phyloP scores from a whole-genome alignment of 2,329 filamentous ascomycete species.

The Colletotrichum falcatum region DNA sequence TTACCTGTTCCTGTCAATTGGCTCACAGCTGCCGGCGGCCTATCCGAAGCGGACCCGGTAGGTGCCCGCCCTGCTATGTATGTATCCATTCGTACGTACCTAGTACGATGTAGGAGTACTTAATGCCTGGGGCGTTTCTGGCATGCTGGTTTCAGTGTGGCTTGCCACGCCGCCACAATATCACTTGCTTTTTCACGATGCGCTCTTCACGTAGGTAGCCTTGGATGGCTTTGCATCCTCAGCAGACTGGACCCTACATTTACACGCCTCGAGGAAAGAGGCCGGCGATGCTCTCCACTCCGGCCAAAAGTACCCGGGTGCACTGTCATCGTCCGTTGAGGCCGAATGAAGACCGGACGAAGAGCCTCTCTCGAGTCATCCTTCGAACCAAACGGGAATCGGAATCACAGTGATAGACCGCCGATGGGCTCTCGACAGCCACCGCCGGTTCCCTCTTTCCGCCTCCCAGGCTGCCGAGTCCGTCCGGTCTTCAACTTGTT shows the following conservation, averaged over 20 bases:
- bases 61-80: neutral
- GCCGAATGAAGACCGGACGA: constrained; percentile 10
- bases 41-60: constrained; percentile 4
- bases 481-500: constrained; percentile 4
- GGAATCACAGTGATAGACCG: neutral
- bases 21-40: constrained; percentile 13
- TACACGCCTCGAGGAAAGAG: neutral
- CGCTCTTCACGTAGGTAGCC: neutral
- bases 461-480: constrained; percentile 21
- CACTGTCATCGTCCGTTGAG: constrained; percentile 12
- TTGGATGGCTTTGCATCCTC: neutral
- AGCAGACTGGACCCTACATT: too few species aligned
- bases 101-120: too few species aligned
- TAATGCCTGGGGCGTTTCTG: neutral
- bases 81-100: too few species aligned
- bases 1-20: constrained; percentile 21
- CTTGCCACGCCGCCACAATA: neutral
- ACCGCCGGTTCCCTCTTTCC: constrained; percentile 19
- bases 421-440: constrained; percentile 18
- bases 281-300: constrained; percentile 3
- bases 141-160: constrained; percentile 17
- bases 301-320: constrained; percentile 3
- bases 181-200: neutral
- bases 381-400: neutral
- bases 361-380: constrained; percentile 5